Evolutionary conservation across 176 grass and related monocot genomes (phyloP).

Genomic region (Musa troglodytarum): DNA sequence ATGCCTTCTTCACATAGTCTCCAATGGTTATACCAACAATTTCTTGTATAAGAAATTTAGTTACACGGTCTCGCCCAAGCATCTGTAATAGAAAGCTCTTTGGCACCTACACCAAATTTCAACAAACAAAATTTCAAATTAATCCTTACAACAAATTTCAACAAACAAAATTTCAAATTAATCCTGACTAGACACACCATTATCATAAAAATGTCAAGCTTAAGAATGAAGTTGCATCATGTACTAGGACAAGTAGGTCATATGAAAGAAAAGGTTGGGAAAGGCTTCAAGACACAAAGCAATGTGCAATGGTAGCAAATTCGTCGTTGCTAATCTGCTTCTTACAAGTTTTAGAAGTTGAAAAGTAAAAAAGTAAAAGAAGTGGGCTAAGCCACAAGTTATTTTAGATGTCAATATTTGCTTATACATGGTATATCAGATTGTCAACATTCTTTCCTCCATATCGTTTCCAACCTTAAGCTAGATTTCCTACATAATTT

Average conservation of each 20-base stretch:
- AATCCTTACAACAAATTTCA: slow-evolving; percentile 9
- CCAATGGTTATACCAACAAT: slow-evolving; percentile 54
- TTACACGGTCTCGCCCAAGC: slow-evolving; percentile 65
- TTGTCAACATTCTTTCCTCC: too few relatives aligned
- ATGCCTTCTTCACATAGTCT: slow-evolving; percentile 59
- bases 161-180: not conserved
- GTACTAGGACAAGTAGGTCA: not conserved
- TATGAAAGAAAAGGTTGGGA: not conserved
- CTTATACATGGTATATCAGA: too few relatives aligned
- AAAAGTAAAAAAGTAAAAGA: not conserved
- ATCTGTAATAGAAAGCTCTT: slow-evolving; percentile 58
- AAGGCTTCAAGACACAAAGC: too few relatives aligned
- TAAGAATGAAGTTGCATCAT: not conserved
- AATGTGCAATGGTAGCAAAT: too few relatives aligned
- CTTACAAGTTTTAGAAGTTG: not conserved
- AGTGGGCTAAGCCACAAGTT: too few relatives aligned
- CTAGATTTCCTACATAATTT: not conserved
- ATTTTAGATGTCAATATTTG: too few relatives aligned
- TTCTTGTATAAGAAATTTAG: slow-evolving; percentile 61
- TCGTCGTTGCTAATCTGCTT: not conserved
- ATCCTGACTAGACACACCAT: not conserved
- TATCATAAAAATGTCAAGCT: not conserved
- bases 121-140: slow-evolving; percentile 2
- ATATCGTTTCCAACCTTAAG: too few relatives aligned
- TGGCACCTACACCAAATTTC: slow-evolving; percentile 39